Percentiles rank a stretch among this genome's conserved stretches.
phyloP scores from a whole-genome alignment of 225 moss, liverwort and hornwort genomes.

The Sphagnum tenellum region DNA sequence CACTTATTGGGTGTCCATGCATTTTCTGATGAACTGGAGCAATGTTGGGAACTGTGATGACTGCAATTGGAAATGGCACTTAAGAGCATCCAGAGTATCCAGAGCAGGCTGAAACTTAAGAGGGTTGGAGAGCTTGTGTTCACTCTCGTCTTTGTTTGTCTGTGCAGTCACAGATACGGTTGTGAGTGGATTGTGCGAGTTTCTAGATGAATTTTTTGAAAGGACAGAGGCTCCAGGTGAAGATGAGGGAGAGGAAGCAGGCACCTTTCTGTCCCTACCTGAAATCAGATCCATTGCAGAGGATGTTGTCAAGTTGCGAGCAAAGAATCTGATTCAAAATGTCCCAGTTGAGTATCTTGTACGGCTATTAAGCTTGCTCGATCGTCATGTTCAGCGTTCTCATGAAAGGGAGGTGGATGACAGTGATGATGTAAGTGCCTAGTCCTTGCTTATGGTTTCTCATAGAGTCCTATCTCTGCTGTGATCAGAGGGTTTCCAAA shows the following conservation, averaged over 20 bases:
- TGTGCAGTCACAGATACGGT: slow-evolving; percentile 29
- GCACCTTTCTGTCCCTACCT: slow-evolving; percentile 48
- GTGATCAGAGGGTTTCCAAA: too few relatives aligned
- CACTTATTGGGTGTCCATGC: not conserved
- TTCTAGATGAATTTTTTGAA: slow-evolving; percentile 77
- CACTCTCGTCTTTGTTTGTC: too few relatives aligned
- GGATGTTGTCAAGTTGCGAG: slow-evolving; percentile 52
- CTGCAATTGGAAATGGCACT: too few relatives aligned
- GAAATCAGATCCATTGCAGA: slow-evolving; percentile 72
- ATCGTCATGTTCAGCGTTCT: slow-evolving; percentile 70
- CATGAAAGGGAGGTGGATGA: slow-evolving; percentile 65
- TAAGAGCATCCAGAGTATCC: too few relatives aligned
- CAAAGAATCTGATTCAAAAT: slow-evolving; percentile 61
- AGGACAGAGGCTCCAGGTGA: slow-evolving; percentile 63
- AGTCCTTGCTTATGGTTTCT: too few relatives aligned
- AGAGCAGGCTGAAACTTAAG: too few relatives aligned
- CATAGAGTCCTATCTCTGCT: too few relatives aligned
- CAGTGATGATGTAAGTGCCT: slow-evolving; percentile 61
- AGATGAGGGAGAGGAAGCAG: slow-evolving; percentile 63
- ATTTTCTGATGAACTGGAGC: not conserved
- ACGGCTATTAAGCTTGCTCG: slow-evolving; percentile 71
- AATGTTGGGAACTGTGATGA: too few relatives aligned
- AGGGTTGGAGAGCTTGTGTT: too few relatives aligned
- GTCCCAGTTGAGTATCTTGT: slow-evolving; percentile 52
- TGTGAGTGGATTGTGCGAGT: slow-evolving; percentile 57